A percentile compares a stretch with the other conserved stretches of the same genome.
Conservation (phyloP, 2,329 filamentous ascomycete species). For the Phialocephala sp. region DNA sequence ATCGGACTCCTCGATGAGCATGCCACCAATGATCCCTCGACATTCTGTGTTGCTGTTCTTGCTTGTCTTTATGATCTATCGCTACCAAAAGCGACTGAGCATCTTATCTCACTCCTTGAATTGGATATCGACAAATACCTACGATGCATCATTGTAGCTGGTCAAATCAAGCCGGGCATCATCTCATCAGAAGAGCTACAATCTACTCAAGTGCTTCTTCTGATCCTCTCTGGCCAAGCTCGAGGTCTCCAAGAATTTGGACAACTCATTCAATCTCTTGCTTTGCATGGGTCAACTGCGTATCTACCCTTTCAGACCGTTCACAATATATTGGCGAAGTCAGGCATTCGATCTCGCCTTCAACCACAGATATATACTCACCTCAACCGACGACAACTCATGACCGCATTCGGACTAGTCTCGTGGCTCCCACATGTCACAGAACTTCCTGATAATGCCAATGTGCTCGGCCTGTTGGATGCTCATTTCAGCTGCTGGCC, state of each 20-base stretch:
- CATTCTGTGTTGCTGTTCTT: constrained; percentile 10
- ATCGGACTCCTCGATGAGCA: constrained; percentile 6
- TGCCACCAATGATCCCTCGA: constrained; percentile 4
- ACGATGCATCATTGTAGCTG: constrained; percentile 11
- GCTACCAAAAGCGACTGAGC: neutral
- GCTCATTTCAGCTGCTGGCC: neutral
- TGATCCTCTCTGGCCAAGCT: constrained; percentile 10
- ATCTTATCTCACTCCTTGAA: neutral
- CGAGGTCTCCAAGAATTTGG: constrained; percentile 13
- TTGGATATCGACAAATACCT: constrained; percentile 10
- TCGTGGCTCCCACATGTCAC: constrained; percentile 12
- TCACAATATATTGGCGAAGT: neutral
- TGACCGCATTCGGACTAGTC: constrained; percentile 13
- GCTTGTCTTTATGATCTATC: constrained; percentile 4
- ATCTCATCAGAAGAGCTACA: constrained; percentile 6
- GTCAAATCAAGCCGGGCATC: constrained; percentile 6
- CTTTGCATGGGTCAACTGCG: neutral
- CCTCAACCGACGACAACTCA: constrained; percentile 4
- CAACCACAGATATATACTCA: constrained; percentile 8
- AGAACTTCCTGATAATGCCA: neutral
- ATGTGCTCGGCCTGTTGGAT: constrained; percentile 3
- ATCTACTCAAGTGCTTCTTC: constrained; percentile 3
- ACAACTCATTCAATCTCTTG: constrained; percentile 5
- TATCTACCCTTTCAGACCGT: constrained; percentile 7
- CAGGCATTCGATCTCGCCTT: neutral